phyloP scores from a whole-genome alignment of 1,284 basidiomycete species.

The Mycena sp. region DNA sequence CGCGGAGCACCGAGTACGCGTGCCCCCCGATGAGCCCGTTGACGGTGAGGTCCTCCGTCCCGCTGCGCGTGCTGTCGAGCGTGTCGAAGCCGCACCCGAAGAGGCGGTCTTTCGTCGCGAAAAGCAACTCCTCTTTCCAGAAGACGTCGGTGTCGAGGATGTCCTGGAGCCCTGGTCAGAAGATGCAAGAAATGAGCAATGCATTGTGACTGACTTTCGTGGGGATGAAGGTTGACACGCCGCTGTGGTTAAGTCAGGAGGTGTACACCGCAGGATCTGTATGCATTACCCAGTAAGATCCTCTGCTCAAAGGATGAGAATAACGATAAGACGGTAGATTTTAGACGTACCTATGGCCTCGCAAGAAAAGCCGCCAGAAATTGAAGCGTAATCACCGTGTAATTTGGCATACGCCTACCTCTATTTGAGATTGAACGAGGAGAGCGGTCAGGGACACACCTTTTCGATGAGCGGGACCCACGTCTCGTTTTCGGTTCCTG shows the following conservation, averaged over 20 bases:
- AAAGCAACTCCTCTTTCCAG: constrained; percentile 52
- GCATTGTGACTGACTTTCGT: constrained; percentile 46
- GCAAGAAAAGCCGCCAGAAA: constrained; percentile 50
- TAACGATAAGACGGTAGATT: not conserved
- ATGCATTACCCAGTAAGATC: constrained; percentile 55
- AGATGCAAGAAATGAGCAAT: too few relatives aligned
- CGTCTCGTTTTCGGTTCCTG: constrained; percentile 55
- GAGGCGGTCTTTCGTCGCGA: constrained; percentile 54
- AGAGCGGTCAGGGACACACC: not conserved
- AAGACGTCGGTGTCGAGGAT: constrained; percentile 54
- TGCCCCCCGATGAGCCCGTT: constrained; percentile 56
- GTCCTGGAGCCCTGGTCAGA: too few relatives aligned
- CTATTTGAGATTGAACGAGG: not conserved
- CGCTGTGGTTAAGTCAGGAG: constrained; percentile 40
- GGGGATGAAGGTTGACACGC: constrained; percentile 52
- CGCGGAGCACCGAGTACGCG: constrained; percentile 61
- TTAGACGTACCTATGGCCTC: constrained; percentile 47
- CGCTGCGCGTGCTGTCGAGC: constrained; percentile 51
- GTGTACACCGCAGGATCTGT: not conserved
- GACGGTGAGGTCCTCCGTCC: constrained; percentile 52
- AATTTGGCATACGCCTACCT: constrained; percentile 59
- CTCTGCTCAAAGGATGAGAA: constrained; percentile 37
- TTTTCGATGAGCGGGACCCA: constrained; percentile 67
- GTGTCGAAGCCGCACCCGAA: constrained; percentile 52
- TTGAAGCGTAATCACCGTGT: constrained; percentile 55